These are phyloP conservation scores for Quercus alba DNA, from an alignment of 306 rosid species.

Conservation along the genomic window DNA sequence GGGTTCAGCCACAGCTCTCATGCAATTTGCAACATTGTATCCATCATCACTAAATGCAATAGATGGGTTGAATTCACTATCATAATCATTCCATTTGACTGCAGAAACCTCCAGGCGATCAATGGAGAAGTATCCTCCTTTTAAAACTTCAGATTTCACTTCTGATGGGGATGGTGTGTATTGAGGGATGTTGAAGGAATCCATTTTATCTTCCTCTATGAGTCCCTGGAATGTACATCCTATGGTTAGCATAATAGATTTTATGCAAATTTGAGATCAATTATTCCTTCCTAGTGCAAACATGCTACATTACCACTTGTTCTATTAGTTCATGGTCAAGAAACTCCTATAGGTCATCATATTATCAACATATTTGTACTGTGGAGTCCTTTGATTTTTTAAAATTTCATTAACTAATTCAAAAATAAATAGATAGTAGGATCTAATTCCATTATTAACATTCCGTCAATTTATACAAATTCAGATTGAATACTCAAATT, in stretches of 20 bases:
- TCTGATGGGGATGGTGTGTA: slow-evolving; percentile 49
- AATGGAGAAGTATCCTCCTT: slow-evolving; percentile 48
- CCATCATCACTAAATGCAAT: slow-evolving; percentile 6
- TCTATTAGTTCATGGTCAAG: too few relatives aligned
- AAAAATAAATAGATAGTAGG: too few relatives aligned
- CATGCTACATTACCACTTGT: too few relatives aligned
- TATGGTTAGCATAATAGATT: not conserved
- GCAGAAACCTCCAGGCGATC: slow-evolving; percentile 16
- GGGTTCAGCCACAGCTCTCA: slow-evolving; percentile 10
- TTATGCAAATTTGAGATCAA: not conserved
- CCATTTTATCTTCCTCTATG: slow-evolving; percentile 38
- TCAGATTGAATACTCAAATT: too few relatives aligned
- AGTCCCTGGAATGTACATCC: slow-evolving; percentile 29
- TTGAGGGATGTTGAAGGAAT: slow-evolving; percentile 52
- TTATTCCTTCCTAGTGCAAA: too few relatives aligned
- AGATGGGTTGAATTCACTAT: not conserved
- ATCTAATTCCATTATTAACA: too few relatives aligned
- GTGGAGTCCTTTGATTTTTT: too few relatives aligned
- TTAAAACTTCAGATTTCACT: slow-evolving; percentile 34
- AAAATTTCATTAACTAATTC: too few relatives aligned
- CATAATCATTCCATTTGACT: slow-evolving; percentile 33
- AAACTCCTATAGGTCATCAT: too few relatives aligned
- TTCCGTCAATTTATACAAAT: too few relatives aligned
- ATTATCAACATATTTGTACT: too few relatives aligned
- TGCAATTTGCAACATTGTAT: slow-evolving; percentile 32